Percentiles rank a stretch among this genome's conserved stretches.
phyloP scores from a whole-genome alignment of 805 yeast genomes.

The Ogataea naganishii region DNA sequence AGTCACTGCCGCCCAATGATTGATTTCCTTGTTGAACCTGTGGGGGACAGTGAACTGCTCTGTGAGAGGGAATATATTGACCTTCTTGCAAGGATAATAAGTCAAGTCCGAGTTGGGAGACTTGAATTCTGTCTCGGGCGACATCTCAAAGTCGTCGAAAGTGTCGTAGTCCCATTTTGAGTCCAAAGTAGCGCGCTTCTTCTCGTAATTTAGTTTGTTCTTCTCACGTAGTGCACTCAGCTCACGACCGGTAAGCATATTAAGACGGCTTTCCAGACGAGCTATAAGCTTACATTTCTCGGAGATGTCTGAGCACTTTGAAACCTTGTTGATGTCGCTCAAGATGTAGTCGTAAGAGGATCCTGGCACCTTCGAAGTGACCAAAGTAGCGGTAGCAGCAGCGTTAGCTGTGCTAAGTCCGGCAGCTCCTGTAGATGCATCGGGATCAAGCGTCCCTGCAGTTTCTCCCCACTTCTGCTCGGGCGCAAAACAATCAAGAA shows the following conservation, averaged over 20 bases:
- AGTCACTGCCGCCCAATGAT: conserved; percentile 96
- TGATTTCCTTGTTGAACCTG: conserved; percentile 66
- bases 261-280: too few species aligned
- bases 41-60: conserved; percentile 76
- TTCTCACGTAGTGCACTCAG: conserved; percentile 16
- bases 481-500: too few species aligned
- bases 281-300: too few species aligned
- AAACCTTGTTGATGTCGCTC: too few species aligned
- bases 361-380: too few species aligned
- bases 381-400: too few species aligned
- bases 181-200: conserved; percentile 16
- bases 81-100: conserved; percentile 36
- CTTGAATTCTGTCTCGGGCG: conserved; percentile 11
- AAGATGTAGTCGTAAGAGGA: too few species aligned
- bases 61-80: conserved; percentile 82
- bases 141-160: conserved; percentile 25
- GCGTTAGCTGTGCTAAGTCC: too few species aligned
- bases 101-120: conserved; percentile 14
- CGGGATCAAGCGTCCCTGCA: too few species aligned
- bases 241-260: conserved; percentile 20
- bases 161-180: conserved; percentile 36
- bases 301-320: too few species aligned
- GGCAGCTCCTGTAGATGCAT: too few species aligned
- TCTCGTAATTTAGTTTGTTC: conserved; percentile 17
- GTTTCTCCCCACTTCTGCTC: too few species aligned